Evolutionary conservation across 176 grass and related monocot genomes (phyloP).

Genomic region (Avena insularis): DNA sequence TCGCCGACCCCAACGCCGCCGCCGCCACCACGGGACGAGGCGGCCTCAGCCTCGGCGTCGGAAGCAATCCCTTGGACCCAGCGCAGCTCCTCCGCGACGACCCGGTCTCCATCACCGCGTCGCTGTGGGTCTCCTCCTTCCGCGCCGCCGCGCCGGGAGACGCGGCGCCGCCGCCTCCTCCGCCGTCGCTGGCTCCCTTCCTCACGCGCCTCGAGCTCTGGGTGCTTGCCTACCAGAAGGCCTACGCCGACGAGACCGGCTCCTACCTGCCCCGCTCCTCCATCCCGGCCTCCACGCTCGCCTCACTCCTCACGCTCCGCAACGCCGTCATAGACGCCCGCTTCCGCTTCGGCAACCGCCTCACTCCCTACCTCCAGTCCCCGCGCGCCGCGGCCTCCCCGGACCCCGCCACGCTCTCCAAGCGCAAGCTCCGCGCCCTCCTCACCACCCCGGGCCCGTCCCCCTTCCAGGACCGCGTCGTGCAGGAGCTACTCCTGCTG

Average conservation of each 20-base stretch:
- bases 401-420: slow-evolving; percentile 81
- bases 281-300: slow-evolving; percentile 58
- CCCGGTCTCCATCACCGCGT: slow-evolving; percentile 76
- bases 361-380: slow-evolving; percentile 70
- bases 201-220: slow-evolving; percentile 90
- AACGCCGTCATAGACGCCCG: slow-evolving; percentile 83
- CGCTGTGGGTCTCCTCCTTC: slow-evolving; percentile 84
- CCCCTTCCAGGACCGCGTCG: slow-evolving; percentile 88
- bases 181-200: slow-evolving; percentile 58
- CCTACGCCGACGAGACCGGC: slow-evolving; percentile 86
- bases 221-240: slow-evolving; percentile 98
- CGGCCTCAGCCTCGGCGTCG: not conserved
- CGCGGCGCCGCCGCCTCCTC: slow-evolving; percentile 36
- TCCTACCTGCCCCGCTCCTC: slow-evolving; percentile 90
- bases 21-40: slow-evolving; percentile 4
- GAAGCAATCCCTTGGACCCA: slow-evolving; percentile 57
- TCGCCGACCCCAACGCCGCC: slow-evolving; percentile 46
- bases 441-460: slow-evolving; percentile 70
- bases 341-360: slow-evolving; percentile 90
- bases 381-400: slow-evolving; percentile 58
- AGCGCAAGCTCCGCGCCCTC: slow-evolving; percentile 90
- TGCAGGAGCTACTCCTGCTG: slow-evolving; percentile 91
- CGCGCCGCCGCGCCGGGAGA: slow-evolving; percentile 35
- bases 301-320: slow-evolving; percentile 80
- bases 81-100: slow-evolving; percentile 82